Percentiles rank a stretch among this genome's conserved stretches.
Conservation (phyloP, 2,329 filamentous ascomycete genomes). For the Pestalotiopsis sp. region DNA sequence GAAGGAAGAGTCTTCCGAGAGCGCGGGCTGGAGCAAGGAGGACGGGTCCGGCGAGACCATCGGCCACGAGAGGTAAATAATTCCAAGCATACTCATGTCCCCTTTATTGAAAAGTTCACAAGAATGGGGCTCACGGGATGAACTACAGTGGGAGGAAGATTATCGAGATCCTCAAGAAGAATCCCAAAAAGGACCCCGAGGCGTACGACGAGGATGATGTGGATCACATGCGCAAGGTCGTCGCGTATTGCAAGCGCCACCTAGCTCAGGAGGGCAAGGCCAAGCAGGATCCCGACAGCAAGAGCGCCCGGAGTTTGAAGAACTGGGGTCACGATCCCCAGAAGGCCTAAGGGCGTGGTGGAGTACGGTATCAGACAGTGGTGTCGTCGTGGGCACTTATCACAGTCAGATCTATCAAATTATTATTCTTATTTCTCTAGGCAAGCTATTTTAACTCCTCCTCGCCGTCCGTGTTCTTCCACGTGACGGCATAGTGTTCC, state of each 20-base stretch:
- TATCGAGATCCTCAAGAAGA: constrained; percentile 58
- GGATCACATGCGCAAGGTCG: constrained; percentile 58
- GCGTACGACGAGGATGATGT: constrained; percentile 49
- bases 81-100: too few species aligned
- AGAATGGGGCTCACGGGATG: neutral
- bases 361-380: neutral
- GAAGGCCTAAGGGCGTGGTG: constrained; percentile 27
- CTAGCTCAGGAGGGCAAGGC: constrained; percentile 60
- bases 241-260: constrained; percentile 61
- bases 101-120: too few species aligned
- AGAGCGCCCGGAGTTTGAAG: constrained; percentile 53
- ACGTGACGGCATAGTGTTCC: too few species aligned
- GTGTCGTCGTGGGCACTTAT: neutral
- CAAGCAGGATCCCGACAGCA: constrained; percentile 42
- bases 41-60: constrained; percentile 58
- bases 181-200: constrained; percentile 51
- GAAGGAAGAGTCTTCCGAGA: constrained; percentile 48
- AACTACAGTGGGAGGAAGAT: constrained; percentile 55
- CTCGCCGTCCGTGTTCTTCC: too few species aligned
- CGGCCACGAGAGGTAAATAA: constrained; percentile 46
- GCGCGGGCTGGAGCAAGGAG: constrained; percentile 55
- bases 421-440: too few species aligned
- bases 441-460: too few species aligned
- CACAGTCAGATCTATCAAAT: too few species aligned
- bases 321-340: constrained; percentile 54